Base-by-base conservation (phyloP, 352 stramenopile species). In the Thalassiosira livingstoniorum region DNA sequence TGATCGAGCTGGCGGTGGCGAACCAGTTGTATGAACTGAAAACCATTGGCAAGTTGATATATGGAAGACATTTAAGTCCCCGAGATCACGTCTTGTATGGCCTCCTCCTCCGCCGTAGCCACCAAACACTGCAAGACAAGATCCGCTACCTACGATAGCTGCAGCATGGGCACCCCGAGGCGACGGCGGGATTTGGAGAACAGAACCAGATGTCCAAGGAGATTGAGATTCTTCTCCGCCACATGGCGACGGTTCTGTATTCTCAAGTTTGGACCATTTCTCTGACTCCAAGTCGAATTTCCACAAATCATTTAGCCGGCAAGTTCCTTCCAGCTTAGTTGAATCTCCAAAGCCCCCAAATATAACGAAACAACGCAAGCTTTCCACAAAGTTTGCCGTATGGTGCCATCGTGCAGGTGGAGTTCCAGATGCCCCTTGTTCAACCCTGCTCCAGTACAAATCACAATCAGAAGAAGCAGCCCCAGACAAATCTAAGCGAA, bases 261-360 rank as follows among this genome's bases (percentile, higher is more conserved):
- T 70, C n/a, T 18, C 42, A 27, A 13, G 10, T 75, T 98, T 95
- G 64, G 96, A 96, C 97, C 97, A 99, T 35, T 96, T 87, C 35
- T 97, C 95, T 42, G 94, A 94, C 66, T 96, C 93, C 11, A 96
- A 97, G 88, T 98, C 96, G 69, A 98, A 98, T 15, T 98, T 83
- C 97, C 97, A 99, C 11, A 98, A 65, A 72, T 99, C 97, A 81
- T 99, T 98, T 82, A 98, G 97, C 57, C 96, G 94, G 42, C 66
- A 70, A 95, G 97, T 83, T 96, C 90, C 45, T 83, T 62, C 58
- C 73, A 93, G 42, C 73, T 92, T 21, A 42, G 23, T 23, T 27
- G 60, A 67, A 43, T 94, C 95, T 4, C 93, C 92, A 69, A 99
- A 99, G 2, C 97, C 97, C 5, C 97, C 97, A 73, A 99, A 99